Evolutionary conservation across 2,329 filamentous ascomycete species (phyloP), one percentile per base, ranked within the genome.

Genomic region (Neonectria magnoliae): DNA sequence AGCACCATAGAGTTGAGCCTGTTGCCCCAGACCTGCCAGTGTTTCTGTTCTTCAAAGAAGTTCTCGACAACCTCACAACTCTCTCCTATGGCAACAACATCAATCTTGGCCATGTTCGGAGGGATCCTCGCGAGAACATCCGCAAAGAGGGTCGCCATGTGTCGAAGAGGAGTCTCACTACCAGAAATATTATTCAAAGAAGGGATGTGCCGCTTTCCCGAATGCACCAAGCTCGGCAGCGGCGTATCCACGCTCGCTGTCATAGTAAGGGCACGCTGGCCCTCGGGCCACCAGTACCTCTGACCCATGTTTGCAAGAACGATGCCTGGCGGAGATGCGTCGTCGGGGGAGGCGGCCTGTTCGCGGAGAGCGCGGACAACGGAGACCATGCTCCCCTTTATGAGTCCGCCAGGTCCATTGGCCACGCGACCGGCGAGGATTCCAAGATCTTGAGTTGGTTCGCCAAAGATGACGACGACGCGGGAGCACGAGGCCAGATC

Each of bases 291-390:
- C 90, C 93, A 98, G 72, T 90, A 82, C 18, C 92, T 81, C 79
- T 97, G 90, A 5, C 93, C 93, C 4, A 88, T 83, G 75, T 97
- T 98, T 50, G 93, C 87, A 27, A 97, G 81, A 29, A 98, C 80
- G 60, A 98, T 80, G 3, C 87, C 91, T 0, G 85, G 88, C 2
- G 80, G 68, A 2, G 76, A 69, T 0, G 73, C 29, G 20, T 82
- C 79, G 0, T 70, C 52, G 0, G 76, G 67, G 14, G 77, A 80
- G 36, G 77, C 77, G 25, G 51, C 66, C 60, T 83, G 78, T 16
- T 71, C 57, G 45, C 74, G 74, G 5, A 90, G 77, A 13, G 76
- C 79, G 38, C 82, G 77, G 25, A 91, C 85, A 61, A 95, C 81
- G 11, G 88, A 85, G 31, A 95, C 80, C 44, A 90, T 84, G 33